Evolutionary conservation across 257 asterid species (phyloP).

Genomic region (Plantago major): DNA sequence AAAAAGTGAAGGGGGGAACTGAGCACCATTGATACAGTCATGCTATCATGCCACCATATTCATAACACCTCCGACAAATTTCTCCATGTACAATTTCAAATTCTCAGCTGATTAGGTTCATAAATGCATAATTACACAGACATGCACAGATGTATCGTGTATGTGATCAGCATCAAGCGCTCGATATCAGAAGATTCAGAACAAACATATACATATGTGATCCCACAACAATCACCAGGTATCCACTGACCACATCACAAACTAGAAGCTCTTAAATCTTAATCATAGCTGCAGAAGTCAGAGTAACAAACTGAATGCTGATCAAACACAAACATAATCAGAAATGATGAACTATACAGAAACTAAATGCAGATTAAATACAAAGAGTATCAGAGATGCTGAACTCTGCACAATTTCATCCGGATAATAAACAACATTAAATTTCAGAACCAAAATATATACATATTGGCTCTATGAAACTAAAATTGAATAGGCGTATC

Average conservation of each 20-base stretch:
- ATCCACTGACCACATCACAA: no score
- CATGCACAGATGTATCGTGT: neutral
- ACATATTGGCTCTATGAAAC: no score
- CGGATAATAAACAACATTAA: no score
- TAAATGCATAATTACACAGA: neutral
- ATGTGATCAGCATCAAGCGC: neutral
- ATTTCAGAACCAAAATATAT: no score
- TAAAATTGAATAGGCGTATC: neutral
- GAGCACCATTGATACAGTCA: neutral
- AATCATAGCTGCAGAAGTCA: neutral
- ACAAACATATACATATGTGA: no score
- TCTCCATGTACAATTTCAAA: constrained; percentile 1
- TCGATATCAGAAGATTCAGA: no score
- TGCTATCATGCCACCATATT: neutral
- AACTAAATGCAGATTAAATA: no score
- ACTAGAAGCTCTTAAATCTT: neutral
- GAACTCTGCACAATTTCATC: no score
- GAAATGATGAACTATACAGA: neutral
- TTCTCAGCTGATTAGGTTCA: constrained; percentile 1
- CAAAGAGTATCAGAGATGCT: no score
- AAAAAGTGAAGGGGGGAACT: neutral
- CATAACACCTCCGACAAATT: no score
- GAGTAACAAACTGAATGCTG: neutral
- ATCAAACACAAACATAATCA: neutral
- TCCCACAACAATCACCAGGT: no score